Evolutionary conservation across 116 monocot species (phyloP), one percentile per base, ranked within the genome.

Genomic region (Phalaenopsis hybrid): DNA sequence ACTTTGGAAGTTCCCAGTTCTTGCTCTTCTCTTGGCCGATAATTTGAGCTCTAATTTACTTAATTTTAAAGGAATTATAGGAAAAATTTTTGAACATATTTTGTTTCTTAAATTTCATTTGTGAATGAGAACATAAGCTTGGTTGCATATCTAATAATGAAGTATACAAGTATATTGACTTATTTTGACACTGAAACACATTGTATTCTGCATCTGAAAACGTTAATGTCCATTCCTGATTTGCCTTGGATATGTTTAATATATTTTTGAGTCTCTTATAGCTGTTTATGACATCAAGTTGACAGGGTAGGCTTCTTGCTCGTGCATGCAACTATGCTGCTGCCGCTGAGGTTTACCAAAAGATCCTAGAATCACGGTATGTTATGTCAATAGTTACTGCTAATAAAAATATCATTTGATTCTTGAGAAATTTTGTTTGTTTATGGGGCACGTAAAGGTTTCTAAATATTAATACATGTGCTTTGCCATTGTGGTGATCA

Each of bases 251-350:
- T 51, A 77, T 51, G 28, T 50, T 77, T 77, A 21, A 5, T 50
- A 12, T 23, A 77, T 13, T 50, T 74, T 75, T 77, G 77, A 77
- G 52, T 79, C 51, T 70, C 84, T 86, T 83, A 86, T 73, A 16
- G 85, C 67, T 65, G 79, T 83, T 63, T 90, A 80, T 90, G 79
- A 86, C 84, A 91, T 90, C 89, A 98, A 98, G 95, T 91, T 93
- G 98, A 94, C 93, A 98, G 98, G 98, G 98, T 44, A 92, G 93
- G 85, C 98, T 98, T 90, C 95, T 94, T 86, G 88, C 90, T 86
- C 89, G 90, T 88, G 85, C 92, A 83, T 84, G 91, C 85, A 92
- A 94, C 72, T 93, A 85, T 89, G 77, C 84, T 82, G 86, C 90
- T 77, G 98, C 95, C 76, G 86, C 93, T 20, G 91, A 93, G 81